A percentile compares a stretch with the other conserved stretches of the same genome.
Evolutionary conservation across 116 monocot species (phyloP).

Genomic region (Zostera marina): DNA sequence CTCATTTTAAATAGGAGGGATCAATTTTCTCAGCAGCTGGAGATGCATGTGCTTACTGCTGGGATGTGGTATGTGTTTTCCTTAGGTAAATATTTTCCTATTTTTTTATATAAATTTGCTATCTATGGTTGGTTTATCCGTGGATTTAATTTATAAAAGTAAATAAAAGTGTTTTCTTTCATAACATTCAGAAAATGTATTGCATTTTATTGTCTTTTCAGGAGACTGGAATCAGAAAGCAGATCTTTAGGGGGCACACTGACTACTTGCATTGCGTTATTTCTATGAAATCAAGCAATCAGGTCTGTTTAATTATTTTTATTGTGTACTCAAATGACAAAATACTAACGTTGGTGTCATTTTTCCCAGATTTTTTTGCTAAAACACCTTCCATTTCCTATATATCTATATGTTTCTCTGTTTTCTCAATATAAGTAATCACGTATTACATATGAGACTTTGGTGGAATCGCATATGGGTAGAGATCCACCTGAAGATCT

Average conservation of each 20-base stretch:
- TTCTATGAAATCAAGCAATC: conserved; percentile 46
- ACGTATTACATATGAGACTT: not conserved
- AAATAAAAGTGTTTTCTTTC: not conserved
- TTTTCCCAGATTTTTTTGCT: not conserved
- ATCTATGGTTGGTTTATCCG: not conserved
- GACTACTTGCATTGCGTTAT: conserved; percentile 77
- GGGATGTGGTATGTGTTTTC: conserved; percentile 85
- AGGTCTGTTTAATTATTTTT: conserved; percentile 23
- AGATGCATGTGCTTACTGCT: conserved; percentile 84
- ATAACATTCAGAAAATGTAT: conserved; percentile 1
- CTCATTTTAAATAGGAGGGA: conserved; percentile 39
- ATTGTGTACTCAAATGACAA: too few species aligned
- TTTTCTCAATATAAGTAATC: not conserved
- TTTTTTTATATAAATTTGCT: not conserved
- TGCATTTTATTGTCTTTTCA: conserved; percentile 11
- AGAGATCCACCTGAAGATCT: too few species aligned
- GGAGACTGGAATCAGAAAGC: conserved; percentile 67
- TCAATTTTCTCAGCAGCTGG: conserved; percentile 81
- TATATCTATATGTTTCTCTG: not conserved
- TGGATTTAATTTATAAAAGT: not conserved
- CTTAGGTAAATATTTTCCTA: conserved; percentile 3
- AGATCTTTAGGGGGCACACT: conserved; percentile 62
- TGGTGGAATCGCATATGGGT: too few species aligned
- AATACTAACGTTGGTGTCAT: not conserved
- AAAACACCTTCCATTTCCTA: not conserved